These are phyloP conservation scores for Filobasidium wieringae DNA, from an alignment of 768 basidiomycete species.

Conservation along the genomic window DNA sequence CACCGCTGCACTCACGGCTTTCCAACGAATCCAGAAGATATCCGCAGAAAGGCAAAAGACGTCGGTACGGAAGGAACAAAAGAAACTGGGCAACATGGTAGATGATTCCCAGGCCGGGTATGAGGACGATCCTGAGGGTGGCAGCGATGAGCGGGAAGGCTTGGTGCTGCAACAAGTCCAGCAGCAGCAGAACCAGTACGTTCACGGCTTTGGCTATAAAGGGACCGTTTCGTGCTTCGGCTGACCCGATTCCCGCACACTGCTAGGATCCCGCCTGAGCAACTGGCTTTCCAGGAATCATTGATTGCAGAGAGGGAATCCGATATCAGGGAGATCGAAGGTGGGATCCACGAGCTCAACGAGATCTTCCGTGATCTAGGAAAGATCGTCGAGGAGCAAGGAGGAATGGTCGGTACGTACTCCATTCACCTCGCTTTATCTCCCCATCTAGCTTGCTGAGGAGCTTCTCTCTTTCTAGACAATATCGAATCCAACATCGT, in stretches of 20 bases:
- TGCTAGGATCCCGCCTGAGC: slow-evolving; percentile 36
- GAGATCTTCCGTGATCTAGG: slow-evolving; percentile 96
- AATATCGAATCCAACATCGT: slow-evolving; percentile 91
- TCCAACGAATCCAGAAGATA: slow-evolving; percentile 80
- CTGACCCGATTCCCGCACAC: too few species aligned
- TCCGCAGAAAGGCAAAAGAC: slow-evolving; percentile 82
- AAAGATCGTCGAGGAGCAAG: slow-evolving; percentile 86
- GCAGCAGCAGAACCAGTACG: slow-evolving; percentile 33
- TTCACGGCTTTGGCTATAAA: too few species aligned
- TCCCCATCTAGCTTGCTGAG: neutral
- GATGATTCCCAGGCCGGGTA: slow-evolving; percentile 17
- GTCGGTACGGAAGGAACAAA: slow-evolving; percentile 73
- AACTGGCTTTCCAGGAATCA: slow-evolving; percentile 90
- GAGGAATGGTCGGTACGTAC: slow-evolving; percentile 74
- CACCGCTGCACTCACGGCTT: slow-evolving; percentile 74
- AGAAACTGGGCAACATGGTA: slow-evolving; percentile 64
- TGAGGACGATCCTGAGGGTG: neutral
- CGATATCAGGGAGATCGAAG: slow-evolving; percentile 93
- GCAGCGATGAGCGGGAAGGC: neutral
- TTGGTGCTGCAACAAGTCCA: slow-evolving; percentile 30
- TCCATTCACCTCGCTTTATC: neutral
- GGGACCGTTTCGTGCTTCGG: too few species aligned
- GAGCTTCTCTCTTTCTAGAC: slow-evolving; percentile 46
- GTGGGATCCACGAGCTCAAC: slow-evolving; percentile 85
- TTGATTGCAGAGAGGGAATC: slow-evolving; percentile 84